Evolutionary conservation across 2,329 filamentous ascomycete genomes (phyloP), one percentile per base, ranked within the genome.

Genomic region (Aspergillus brunneoviolaceus): DNA sequence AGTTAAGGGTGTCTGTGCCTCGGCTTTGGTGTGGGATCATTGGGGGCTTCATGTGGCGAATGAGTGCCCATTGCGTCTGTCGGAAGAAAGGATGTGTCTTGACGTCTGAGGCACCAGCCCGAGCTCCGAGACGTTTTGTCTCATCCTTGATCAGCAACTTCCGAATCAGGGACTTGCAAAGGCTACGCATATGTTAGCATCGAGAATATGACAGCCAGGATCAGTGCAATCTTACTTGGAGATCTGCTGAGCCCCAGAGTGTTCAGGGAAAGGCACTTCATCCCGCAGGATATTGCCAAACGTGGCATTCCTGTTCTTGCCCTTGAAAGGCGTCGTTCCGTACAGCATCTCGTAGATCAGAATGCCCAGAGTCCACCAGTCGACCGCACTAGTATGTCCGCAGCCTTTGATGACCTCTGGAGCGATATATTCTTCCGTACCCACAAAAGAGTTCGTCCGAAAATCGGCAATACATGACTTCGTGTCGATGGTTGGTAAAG

Each of bases 261-360:
- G 90, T 70, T 99, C 95, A 0, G 95, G 93, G 78, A 99, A 99
- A 5, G 91, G 91, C 62, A 97, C 95, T 66, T 99, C 95, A 75
- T 99, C 95, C 56, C 93, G 85, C 64, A 99, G 78, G 67, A 99
- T 99, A 74, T 98, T 99, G 62, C 93, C 94, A 80, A 99, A 99
- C 0, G 95, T 99, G 14, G 93, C 92, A 70, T 98, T 99, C 45
- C 95, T 87, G 77, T 97, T 99, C 85, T 99, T 98, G 68, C 95
- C 95, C 82, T 99, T 99, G 84, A 99, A 99, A 1, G 95, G 95
- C 0, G 95, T 99, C 0, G 94, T 99, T 58, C 95, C 95, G 79
- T 94, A 99, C 39, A 99, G 83, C 95, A 99, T 99, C 78, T 99
- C 95, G 76, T 98, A 99, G 59, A 99, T 92, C 72, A 99, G 79